Percentiles rank a stretch among this genome's conserved stretches.
phyloP scores from a whole-genome alignment of 441 rosid genomes.

The Mallotus repandus region DNA sequence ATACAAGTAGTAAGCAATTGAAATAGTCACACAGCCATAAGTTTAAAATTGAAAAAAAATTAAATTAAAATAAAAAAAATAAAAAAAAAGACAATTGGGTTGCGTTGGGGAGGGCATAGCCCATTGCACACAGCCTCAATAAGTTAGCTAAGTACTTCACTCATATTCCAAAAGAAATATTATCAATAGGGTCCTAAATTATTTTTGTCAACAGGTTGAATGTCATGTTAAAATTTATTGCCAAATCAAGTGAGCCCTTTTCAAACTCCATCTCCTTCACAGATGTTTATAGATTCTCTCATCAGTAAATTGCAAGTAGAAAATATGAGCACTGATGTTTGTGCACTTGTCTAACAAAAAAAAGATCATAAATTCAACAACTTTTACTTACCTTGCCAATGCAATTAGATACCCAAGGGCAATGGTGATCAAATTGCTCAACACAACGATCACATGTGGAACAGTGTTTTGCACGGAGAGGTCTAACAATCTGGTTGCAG shows the following conservation, averaged over 20 bases:
- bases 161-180: background rate
- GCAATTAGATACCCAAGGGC: slow-evolving; percentile 99
- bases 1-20: background rate
- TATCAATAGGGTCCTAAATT: background rate
- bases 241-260: slow-evolving; percentile 4
- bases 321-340: background rate
- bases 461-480: slow-evolving; percentile 97
- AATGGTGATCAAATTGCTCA: slow-evolving; percentile 98
- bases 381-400: slow-evolving; percentile 77
- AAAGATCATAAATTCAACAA: slow-evolving; percentile 8
- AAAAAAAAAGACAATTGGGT: background rate
- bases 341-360: background rate
- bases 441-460: slow-evolving; percentile 94
- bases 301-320: background rate
- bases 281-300: background rate
- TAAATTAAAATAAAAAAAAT: no score
- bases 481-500: slow-evolving; percentile 72
- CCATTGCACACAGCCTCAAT: no score
- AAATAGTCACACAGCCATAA: slow-evolving; percentile 1
- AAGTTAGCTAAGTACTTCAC: background rate
- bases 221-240: background rate
- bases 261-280: background rate
- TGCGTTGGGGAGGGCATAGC: no score
- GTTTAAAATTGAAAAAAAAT: background rate
- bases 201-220: background rate